These are phyloP conservation scores for Candida quercuum DNA, from an alignment of 805 yeast genomes.

Conservation along the genomic window DNA sequence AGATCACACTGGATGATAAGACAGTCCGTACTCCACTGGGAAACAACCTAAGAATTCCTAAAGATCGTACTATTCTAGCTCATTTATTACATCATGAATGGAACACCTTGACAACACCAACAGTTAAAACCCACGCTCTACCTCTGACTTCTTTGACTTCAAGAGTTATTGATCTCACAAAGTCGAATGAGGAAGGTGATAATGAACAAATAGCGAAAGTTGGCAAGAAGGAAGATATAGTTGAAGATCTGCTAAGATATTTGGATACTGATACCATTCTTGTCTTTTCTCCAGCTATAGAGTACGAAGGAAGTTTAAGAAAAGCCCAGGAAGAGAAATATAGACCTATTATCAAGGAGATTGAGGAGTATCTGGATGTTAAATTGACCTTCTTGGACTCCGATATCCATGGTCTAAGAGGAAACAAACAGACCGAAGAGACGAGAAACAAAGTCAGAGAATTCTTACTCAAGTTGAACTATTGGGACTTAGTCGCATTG, in stretches of 20 bases:
- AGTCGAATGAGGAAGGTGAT: conserved; percentile 32
- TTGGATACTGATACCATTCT: conserved; percentile 92
- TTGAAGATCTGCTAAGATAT: conserved; percentile 63
- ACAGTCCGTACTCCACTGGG: conserved; percentile 86
- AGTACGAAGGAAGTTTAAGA: conserved; percentile 80
- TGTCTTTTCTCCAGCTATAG: conserved; percentile 74
- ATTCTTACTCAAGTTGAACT: conserved; percentile 59
- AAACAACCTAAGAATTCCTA: conserved; percentile 59
- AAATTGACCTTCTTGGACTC: conserved; percentile 64
- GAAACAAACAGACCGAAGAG: conserved; percentile 63
- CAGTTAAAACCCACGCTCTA: conserved; percentile 69
- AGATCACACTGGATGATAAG: conserved; percentile 65
- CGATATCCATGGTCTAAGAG: conserved; percentile 74
- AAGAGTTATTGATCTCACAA: conserved; percentile 73
- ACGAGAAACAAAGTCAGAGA: conserved; percentile 55
- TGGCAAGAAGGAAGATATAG: conserved; percentile 52
- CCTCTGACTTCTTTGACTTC: conserved; percentile 88
- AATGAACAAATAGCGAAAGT: conserved; percentile 52
- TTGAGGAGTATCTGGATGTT: conserved; percentile 49
- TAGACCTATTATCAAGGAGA: conserved; percentile 64
- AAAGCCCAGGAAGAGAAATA: conserved; percentile 73
- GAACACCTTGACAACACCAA: conserved; percentile 62
- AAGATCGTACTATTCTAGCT: conserved; percentile 56
- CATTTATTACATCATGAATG: conserved; percentile 81
- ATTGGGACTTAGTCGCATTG: conserved; percentile 80